Percentiles rank a stretch among this genome's conserved stretches.
These are phyloP conservation scores for Ciborinia camelliae DNA, from an alignment of 2,329 filamentous ascomycete species.

Conservation along the genomic window DNA sequence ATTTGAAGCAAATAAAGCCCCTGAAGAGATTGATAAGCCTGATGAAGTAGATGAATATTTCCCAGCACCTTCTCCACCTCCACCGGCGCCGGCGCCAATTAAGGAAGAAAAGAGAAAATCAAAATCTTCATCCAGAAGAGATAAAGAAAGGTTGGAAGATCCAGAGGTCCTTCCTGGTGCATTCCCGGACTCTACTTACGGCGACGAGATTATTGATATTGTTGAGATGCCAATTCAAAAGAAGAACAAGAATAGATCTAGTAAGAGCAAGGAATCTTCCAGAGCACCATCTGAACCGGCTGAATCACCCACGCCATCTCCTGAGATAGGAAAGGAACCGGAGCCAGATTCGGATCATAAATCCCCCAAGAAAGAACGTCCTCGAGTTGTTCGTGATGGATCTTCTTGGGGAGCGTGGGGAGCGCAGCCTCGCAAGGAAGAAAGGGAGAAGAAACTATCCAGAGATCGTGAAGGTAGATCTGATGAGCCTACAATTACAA, in stretches of 20 bases:
- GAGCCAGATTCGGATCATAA: conserved; percentile 50
- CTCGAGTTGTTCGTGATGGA: conserved; percentile 67
- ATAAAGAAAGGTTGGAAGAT: conserved; percentile 7
- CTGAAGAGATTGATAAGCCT: conserved; percentile 6
- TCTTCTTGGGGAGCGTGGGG: conserved; percentile 76
- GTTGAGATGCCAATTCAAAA: conserved; percentile 48
- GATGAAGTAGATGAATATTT: conserved; percentile 15
- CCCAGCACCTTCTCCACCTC: conserved; percentile 37
- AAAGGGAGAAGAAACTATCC: conserved; percentile 39
- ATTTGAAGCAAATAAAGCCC: conserved; percentile 48
- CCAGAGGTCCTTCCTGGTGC: conserved; percentile 5
- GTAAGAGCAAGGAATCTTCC: conserved; percentile 36
- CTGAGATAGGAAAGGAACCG: conserved; percentile 38
- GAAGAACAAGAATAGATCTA: conserved; percentile 42
- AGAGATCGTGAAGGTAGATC: conserved; percentile 34
- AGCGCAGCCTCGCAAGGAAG: conserved; percentile 45
- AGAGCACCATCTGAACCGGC: conserved; percentile 39
- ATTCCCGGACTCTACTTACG: conserved; percentile 4
- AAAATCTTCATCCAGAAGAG: conserved; percentile 4
- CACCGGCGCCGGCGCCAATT: conserved; percentile 34
- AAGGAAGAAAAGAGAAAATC: conserved; percentile 16
- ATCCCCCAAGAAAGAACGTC: conserved; percentile 69
- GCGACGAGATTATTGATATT: conserved; percentile 39
- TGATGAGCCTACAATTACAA: conserved; percentile 20
- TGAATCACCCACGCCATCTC: conserved; percentile 38